phyloP scores from a whole-genome alignment of 2,329 filamentous ascomycete species.

The Neopestalotiopsis clavispora region DNA sequence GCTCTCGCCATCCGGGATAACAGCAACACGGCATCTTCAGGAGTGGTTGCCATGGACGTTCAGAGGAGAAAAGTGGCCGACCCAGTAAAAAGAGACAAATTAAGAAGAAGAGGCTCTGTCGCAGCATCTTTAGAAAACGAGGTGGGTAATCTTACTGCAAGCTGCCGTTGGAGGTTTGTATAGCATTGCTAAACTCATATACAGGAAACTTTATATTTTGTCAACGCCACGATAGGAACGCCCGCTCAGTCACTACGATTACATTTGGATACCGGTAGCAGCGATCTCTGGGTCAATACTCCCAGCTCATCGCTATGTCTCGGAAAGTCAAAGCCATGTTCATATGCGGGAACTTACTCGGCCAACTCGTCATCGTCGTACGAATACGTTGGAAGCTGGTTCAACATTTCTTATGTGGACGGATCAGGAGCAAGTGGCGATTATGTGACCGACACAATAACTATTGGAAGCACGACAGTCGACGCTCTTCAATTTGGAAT shows the following conservation, averaged over 20 bases:
- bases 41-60: slow-evolving; percentile 51
- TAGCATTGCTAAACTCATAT: slow-evolving; percentile 25
- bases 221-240: slow-evolving; percentile 67
- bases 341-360: slow-evolving; percentile 67
- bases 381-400: slow-evolving; percentile 71
- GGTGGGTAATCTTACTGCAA: slow-evolving; percentile 41
- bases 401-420: slow-evolving; percentile 90
- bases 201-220: slow-evolving; percentile 67
- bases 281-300: slow-evolving; percentile 75
- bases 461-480: slow-evolving; percentile 59
- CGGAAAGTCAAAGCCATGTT: slow-evolving; percentile 55
- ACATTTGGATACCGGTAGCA: slow-evolving; percentile 72
- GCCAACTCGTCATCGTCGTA: slow-evolving; percentile 79
- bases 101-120: slow-evolving; percentile 51
- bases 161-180: neutral
- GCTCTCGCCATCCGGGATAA: slow-evolving; percentile 31
- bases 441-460: slow-evolving; percentile 78
- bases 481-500: slow-evolving; percentile 72
- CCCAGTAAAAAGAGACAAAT: slow-evolving; percentile 48
- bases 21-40: slow-evolving; percentile 34
- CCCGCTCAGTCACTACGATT: slow-evolving; percentile 62
- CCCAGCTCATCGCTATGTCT: slow-evolving; percentile 64
- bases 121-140: slow-evolving; percentile 59
- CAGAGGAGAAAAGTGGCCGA: slow-evolving; percentile 45
- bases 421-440: slow-evolving; percentile 78